Base-by-base conservation (phyloP, 2,329 filamentous ascomycete species). In the Monilinia laxa region DNA sequence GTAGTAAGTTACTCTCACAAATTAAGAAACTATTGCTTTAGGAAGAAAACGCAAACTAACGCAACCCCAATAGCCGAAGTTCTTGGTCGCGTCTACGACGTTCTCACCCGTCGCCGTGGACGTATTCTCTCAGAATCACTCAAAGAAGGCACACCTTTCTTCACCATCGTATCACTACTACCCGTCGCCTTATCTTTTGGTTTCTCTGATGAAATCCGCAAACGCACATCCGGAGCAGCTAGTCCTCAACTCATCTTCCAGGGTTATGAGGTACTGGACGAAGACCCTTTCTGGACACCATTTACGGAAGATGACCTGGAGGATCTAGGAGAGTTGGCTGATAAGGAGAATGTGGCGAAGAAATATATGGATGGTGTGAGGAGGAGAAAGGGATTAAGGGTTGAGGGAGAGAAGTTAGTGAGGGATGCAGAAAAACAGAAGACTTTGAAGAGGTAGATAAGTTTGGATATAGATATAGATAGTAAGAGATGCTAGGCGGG, bases 251-350 rank as follows among this genome's bases (percentile, higher is more conserved):
- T 99, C 49, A 90, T 96, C 69, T 99, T 98, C 76, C 87, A 91
- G 10, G 95, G 95, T 0, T 99, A 93, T 76, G 92, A 97, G 78
- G 86, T 96, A 72, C 82, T 98, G 2, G 93, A 98, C 77, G 90
- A 97, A 79, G 95, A 99, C 81, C 95, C 95, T 0, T 96, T 96
- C 81, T 99, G 95, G 95, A 93, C 96, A 57, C 95, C 95, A 1
- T 93, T 92, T 71, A 98, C 94, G 0, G 95, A 98, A 76, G 95
- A 98, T 77, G 92, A 99, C 75, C 80, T 99, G 62, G 95, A 99
- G 82, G 95, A 99, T 81, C 80, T 99, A 68, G 95, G 95, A 35
- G 94, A 98, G 82, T 81, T 94, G 76, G 95, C 92, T 4, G 95
- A 99, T 80, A 86, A 87, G 75, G 95, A 98, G 83, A 98, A 97